Base-by-base conservation (phyloP, 768 basidiomycete species). In the Termitomyces eurrhizus region DNA sequence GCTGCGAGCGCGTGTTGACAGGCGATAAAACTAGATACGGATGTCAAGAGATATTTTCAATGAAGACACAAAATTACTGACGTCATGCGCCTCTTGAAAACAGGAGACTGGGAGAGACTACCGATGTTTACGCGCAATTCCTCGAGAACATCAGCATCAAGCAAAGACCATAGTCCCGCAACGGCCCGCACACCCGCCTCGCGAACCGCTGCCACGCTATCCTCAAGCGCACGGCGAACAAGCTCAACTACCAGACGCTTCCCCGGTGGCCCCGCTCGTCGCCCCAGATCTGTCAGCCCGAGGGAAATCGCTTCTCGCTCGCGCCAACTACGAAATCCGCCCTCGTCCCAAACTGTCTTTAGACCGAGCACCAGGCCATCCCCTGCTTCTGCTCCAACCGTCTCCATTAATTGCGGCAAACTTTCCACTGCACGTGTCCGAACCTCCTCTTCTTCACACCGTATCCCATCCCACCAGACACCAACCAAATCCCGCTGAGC, bases 201-300 rank as follows among this genome's bases (percentile, higher is more conserved):
- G 56, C 95, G 78, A 4, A 98, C 93, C 39, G 89, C 86, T n/a
- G 93, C 89, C 56, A 92, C 91, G 18, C 74, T 76, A 67, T 97
- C 95, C 63, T 84, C 82, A 45, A 96, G 74, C 0, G 87, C 91
- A 59, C 75, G 77, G 61, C 74, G 73, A 58, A 92, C 72, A 36
- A 95, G 74, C 49, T 72, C 74, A 48, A 80, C 70, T n/a, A 92
- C 69, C 16, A 77, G 69, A n/a, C 76, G 74, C 37, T 79, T 75
- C 29, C 77, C 73, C 18, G 80, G 74, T 24, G 73, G 69, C 16
- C 76, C 78, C 14, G 81, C 72, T 60, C 70, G 66, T 60, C 74
- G 57, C 32, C 75, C 68, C 63, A 93, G 79, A 24, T 74, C 78
- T 13, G 78, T 77, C 21, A 95, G 72, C 39, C 80, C 76, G 59